Conservation (phyloP, 2,329 filamentous ascomycete genomes). For the Leptographium radiaticola region DNA sequence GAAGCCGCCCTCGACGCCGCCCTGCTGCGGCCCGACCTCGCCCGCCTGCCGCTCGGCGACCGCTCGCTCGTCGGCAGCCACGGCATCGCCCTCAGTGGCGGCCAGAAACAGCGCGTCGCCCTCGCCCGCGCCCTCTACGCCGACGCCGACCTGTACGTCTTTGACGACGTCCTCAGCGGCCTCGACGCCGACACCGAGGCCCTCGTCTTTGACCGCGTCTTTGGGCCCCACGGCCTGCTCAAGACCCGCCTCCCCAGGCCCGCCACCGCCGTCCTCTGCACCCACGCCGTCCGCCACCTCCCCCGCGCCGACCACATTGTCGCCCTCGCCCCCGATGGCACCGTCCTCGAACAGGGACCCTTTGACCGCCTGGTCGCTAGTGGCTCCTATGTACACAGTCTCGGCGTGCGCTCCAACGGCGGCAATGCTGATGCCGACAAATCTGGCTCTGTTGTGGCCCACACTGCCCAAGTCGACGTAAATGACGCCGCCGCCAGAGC, state of each 20-base stretch:
- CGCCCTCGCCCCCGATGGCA: slow-evolving; percentile 26
- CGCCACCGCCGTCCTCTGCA: slow-evolving; percentile 20
- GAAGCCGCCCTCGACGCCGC: slow-evolving; percentile 18
- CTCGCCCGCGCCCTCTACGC: slow-evolving; percentile 15
- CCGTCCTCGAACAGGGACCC: slow-evolving; percentile 28
- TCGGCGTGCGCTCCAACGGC: too few species aligned
- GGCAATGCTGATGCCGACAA: too few species aligned
- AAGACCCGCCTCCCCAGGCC: background rate
- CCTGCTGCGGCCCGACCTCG: slow-evolving; percentile 17
- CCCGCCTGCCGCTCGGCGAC: slow-evolving; percentile 20
- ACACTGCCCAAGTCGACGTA: too few species aligned
- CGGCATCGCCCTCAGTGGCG: slow-evolving; percentile 23
- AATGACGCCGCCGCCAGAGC: too few species aligned
- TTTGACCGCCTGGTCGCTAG: too few species aligned
- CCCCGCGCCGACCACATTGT: slow-evolving; percentile 32
- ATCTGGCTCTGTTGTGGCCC: too few species aligned
- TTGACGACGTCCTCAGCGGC: slow-evolving; percentile 11
- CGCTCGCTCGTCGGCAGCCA: slow-evolving; percentile 21
- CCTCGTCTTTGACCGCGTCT: slow-evolving; percentile 24
- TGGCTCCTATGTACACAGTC: too few species aligned
- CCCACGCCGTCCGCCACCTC: slow-evolving; percentile 25
- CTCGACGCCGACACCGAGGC: slow-evolving; percentile 28
- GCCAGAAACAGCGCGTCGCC: slow-evolving; percentile 19
- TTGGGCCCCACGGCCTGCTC: slow-evolving; percentile 15
- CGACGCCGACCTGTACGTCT: slow-evolving; percentile 12